A percentile compares a stretch with the other conserved stretches of the same genome.
Evolutionary conservation across 176 grass and related monocot species (phyloP).

Genomic region (Oropetium thomaeum): DNA sequence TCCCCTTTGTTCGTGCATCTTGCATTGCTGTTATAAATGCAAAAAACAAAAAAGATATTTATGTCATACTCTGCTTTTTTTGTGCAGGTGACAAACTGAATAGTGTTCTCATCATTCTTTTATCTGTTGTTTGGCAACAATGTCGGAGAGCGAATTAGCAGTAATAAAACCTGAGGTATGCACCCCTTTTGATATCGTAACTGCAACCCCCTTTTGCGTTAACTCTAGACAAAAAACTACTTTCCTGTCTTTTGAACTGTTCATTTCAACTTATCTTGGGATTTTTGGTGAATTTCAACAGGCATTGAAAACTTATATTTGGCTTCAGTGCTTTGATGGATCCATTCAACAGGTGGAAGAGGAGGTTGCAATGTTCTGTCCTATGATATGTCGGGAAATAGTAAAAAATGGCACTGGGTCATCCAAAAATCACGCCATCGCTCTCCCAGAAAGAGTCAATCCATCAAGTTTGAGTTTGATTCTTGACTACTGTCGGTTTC

Average conservation of each 20-base stretch:
- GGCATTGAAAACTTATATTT: constrained; percentile 95
- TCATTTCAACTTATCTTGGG: neutral
- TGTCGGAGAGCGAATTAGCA: constrained; percentile 75
- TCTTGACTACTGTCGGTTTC: constrained; percentile 98
- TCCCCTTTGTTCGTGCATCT: neutral
- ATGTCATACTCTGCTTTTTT: constrained; percentile 2
- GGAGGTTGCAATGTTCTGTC: constrained; percentile 98
- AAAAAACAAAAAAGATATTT: constrained; percentile 15
- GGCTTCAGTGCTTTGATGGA: constrained; percentile 98
- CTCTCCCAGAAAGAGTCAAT: constrained; percentile 86
- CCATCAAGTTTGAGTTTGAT: constrained; percentile 91
- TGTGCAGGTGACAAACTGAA: constrained; percentile 27
- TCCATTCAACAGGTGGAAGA: constrained; percentile 99
- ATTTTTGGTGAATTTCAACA: constrained; percentile 34
- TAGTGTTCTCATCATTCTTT: constrained; percentile 31
- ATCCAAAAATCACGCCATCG: constrained; percentile 95
- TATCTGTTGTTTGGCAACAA: constrained; percentile 47
- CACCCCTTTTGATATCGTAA: neutral
- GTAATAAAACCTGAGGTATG: constrained; percentile 88
- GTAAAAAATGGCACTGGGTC: constrained; percentile 84
- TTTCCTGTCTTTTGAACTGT: neutral
- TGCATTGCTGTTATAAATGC: neutral
- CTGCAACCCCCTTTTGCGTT: neutral
- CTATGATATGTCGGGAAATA: constrained; percentile 92
- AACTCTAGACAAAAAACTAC: neutral